These are phyloP conservation scores for Pseudocercospora ulei DNA, from an alignment of 2,329 filamentous ascomycete species.

Conservation along the genomic window DNA sequence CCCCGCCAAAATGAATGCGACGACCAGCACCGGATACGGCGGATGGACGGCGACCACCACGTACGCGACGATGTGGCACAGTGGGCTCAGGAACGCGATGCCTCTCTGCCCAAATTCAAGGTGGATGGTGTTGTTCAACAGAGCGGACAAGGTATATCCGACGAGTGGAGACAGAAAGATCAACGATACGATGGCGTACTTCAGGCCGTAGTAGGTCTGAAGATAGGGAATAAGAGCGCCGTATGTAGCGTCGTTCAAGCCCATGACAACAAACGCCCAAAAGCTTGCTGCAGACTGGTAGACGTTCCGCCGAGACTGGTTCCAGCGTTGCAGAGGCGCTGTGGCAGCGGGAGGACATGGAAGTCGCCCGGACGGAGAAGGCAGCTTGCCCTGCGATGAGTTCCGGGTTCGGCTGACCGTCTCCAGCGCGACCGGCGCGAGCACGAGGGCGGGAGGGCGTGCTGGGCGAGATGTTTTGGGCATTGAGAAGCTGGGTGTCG, in stretches of 20 bases:
- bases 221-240: conserved; percentile 46
- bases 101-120: conserved; percentile 59
- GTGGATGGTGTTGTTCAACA: conserved; percentile 57
- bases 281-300: conserved; percentile 52
- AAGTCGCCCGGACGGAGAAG: conserved; percentile 27
- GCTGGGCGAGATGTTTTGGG: conserved; percentile 19
- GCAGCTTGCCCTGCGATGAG: conserved; percentile 17
- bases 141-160: conserved; percentile 55
- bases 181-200: conserved; percentile 55
- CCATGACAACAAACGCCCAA: conserved; percentile 55
- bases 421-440: conserved; percentile 27
- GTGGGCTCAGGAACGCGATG: conserved; percentile 55
- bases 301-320: conserved; percentile 50
- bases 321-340: conserved; percentile 50
- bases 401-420: conserved; percentile 20
- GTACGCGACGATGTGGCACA: conserved; percentile 56
- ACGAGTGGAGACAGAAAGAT: conserved; percentile 58
- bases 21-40: conserved; percentile 56
- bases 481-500: no score
- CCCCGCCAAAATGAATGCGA: conserved; percentile 56
- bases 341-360: conserved; percentile 41
- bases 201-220: conserved; percentile 53
- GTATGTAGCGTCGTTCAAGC: conserved; percentile 53
- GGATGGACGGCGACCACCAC: conserved; percentile 57
- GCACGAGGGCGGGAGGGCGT: conserved; percentile 26